Base-by-base conservation (phyloP, 2,329 filamentous ascomycete species). In the Dactylellina sp. region DNA sequence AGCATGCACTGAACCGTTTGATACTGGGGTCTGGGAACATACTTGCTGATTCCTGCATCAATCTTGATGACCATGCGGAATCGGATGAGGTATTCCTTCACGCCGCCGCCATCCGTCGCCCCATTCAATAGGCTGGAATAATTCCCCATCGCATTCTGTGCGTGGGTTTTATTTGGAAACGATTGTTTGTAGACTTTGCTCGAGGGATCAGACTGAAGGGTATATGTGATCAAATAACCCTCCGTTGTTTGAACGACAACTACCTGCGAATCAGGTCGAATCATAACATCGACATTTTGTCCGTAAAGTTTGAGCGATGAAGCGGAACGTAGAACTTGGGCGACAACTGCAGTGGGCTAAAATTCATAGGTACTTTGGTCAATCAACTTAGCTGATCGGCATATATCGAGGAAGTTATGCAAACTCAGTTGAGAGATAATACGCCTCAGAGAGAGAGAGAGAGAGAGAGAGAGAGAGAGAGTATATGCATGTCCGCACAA, bases 31-130 rank as follows among this genome's bases (percentile, higher is more conserved):
- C 24, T 57, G 47, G 24, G 11, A 32, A 25, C 55, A 42, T 76
- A 79, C 78, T 76, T 78, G 40, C 71, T 77, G 78, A 99, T 97
- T 1, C 95, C 95, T 1, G 95, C 95, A 81, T 99, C 95, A 16
- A 99, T 92, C 80, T 96, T 96, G 79, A 99, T 98, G 12, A 97
- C 94, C 91, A 97, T 97, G 66, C 94, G 88, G 81, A 99, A 99
- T 9, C 92, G 90, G 53, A 99, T 86, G 78, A 90, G 96, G 64
- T 96, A 88, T 81, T 99, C 95, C 60, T 88, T 87, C 56, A 97
- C 89, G 2, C 92, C 92, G 53, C 53, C 86, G 7, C 91, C 91
- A 80, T 97, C 95, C 35, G 93, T 93, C 1, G 91, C 88, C 0
- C 91, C 91, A 81, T 90, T 88, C 11, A 90, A 80, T 55, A 90